Base-by-base conservation (phyloP, 208 protist genomes). In the Willaertia magna region DNA sequence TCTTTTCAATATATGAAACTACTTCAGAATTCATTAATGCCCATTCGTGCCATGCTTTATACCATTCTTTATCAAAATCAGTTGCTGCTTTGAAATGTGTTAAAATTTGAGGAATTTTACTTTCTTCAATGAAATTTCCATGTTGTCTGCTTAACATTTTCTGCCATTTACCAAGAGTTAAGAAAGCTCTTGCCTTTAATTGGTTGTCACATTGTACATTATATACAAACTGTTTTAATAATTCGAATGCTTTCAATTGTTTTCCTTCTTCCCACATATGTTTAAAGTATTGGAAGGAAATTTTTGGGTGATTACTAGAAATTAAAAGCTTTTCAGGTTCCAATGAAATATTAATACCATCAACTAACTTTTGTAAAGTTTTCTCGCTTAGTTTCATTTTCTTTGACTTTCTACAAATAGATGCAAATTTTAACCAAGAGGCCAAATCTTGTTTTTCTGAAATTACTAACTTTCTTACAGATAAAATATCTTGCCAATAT, bases 21-120 rank as follows among this genome's bases (percentile, higher is more conserved):
- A 94, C 88, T 93, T 94, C 93, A 89, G 98, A 97, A 89, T 99
- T 97, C 75, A 97, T 92, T 20, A 98, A 90, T 20, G 98, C 97
- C 95, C 96, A 99, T 20, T 93, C 93, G 91, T 98, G 97, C 97
- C 97, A 99, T 85, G 98, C 98, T 44, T 97, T 93, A 87, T 98
- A 98, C 91, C 97, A 98, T 42, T 93, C 91, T 78, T 87, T 91
- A 87, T 97, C 94, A n/a, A 96, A 89, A 39, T 87, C 86, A 16
- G 93, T 96, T 7, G 94, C 94, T 84, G 86, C 82, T 82, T 91
- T 86, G 14, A 96, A 90, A 88, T 96, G 91, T 49, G 88, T 79
- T 16, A 90, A 87, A 75, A 95, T 91, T 67, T 87, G n/a, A 26
- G 82, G 34, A 16, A 48, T 11, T n/a, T 85, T 42, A 7, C 11